Conservation (phyloP, 176 grass and related monocot species). For the Oropetium thomaeum region DNA sequence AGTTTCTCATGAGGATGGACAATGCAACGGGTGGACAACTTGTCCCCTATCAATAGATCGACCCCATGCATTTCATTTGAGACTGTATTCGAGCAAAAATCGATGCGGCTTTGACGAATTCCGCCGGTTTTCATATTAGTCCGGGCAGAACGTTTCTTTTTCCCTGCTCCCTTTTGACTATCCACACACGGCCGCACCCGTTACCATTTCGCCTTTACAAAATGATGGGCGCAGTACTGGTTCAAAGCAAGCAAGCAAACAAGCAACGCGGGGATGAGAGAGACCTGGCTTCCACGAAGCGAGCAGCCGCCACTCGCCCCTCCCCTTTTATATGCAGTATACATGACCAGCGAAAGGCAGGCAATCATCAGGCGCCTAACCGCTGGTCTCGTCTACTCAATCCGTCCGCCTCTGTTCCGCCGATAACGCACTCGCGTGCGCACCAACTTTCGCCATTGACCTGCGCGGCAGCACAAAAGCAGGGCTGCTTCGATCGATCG, state of each 20-base stretch:
- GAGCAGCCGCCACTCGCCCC: background rate
- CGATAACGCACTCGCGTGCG: background rate
- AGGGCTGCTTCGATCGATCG: too few relatives aligned
- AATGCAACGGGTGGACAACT: too few relatives aligned
- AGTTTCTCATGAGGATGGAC: background rate
- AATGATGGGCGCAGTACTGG: conserved; percentile 6
- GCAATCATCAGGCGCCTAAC: conserved; percentile 11
- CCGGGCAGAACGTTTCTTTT: conserved; percentile 23
- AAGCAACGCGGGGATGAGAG: too few relatives aligned
- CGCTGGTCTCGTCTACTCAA: background rate
- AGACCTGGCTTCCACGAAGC: conserved; percentile 11
- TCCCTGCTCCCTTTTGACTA: conserved; percentile 20
- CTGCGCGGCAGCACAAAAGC: background rate
- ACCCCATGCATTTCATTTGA: background rate
- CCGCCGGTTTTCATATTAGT: background rate
- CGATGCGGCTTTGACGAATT: conserved; percentile 23
- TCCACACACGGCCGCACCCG: background rate
- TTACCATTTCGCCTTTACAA: background rate
- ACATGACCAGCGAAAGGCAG: background rate
- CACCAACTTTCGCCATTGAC: conserved; percentile 9
- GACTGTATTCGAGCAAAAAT: background rate
- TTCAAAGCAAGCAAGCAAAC: conserved; percentile 21
- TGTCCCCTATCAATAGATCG: background rate
- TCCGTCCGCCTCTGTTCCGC: too few relatives aligned
- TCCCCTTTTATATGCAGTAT: conserved; percentile 13